phyloP scores from a whole-genome alignment of 768 basidiomycete genomes.

The Tricholoma furcatifolium region DNA sequence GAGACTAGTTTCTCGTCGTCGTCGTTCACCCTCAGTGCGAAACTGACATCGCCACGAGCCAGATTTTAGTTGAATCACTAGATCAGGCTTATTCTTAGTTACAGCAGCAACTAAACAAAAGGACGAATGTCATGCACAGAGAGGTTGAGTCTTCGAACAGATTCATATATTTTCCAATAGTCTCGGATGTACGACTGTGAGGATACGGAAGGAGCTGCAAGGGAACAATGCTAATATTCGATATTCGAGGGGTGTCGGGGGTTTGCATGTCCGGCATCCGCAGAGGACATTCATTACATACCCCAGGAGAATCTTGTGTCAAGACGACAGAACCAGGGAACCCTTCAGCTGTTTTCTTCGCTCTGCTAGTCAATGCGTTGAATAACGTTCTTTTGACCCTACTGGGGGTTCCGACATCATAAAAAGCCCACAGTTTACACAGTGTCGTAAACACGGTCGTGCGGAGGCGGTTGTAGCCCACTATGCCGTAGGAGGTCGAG shows the following conservation, averaged over 20 bases:
- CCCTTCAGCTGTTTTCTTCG: constrained; percentile 35
- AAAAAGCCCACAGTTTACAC: constrained; percentile 33
- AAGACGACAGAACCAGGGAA: constrained; percentile 39
- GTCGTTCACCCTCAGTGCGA: no score
- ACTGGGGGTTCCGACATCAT: constrained; percentile 5
- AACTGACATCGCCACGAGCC: no score
- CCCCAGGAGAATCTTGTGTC: constrained; percentile 41
- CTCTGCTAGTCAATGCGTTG: constrained; percentile 23
- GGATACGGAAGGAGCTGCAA: constrained; percentile 24
- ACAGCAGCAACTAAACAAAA: no score
- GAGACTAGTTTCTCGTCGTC: no score
- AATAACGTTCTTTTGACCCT: no score
- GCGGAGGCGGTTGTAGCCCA: constrained; percentile 34
- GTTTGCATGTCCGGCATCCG: no score
- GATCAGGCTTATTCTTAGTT: no score
- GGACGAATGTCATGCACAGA: neutral
- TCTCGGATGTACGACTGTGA: constrained; percentile 28
- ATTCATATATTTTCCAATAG: constrained; percentile 21
- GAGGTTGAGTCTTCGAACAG: constrained; percentile 1
- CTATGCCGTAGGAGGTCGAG: constrained; percentile 28
- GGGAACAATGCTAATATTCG: constrained; percentile 21
- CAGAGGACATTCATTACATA: constrained; percentile 24
- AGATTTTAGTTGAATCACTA: no score
- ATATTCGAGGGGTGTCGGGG: neutral
- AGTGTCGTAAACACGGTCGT: constrained; percentile 29